phyloP scores from a whole-genome alignment of 768 basidiomycete species.

The Ramaria sp. region DNA sequence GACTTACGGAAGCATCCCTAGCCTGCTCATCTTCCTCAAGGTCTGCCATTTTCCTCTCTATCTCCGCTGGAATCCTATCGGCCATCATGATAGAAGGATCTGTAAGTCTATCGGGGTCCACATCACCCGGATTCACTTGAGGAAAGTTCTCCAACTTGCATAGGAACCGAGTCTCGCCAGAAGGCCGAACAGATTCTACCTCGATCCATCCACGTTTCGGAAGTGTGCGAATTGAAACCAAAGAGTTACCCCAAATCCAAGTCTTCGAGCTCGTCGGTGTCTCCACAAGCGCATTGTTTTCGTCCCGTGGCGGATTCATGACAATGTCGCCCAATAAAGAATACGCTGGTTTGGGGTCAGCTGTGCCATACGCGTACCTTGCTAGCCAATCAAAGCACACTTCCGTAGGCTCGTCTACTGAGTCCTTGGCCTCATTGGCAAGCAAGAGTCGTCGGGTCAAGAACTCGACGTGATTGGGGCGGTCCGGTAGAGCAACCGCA shows the following conservation, averaged over 20 bases:
- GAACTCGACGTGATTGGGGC: constrained; percentile 72
- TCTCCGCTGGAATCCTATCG: constrained; percentile 40
- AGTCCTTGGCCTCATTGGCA: constrained; percentile 65
- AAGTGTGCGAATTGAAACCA: constrained; percentile 73
- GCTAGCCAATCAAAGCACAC: constrained; percentile 98
- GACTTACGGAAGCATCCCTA: constrained; percentile 5
- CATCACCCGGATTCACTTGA: constrained; percentile 73
- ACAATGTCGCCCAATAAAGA: constrained; percentile 74
- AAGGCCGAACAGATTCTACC: constrained; percentile 73
- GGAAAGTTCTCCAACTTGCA: constrained; percentile 86
- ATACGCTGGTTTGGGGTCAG: constrained; percentile 79
- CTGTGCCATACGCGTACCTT: constrained; percentile 87
- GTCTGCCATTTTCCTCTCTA: constrained; percentile 14
- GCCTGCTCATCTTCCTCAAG: constrained; percentile 14
- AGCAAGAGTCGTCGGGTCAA: constrained; percentile 80
- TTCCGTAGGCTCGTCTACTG: constrained; percentile 82
- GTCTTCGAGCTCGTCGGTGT: constrained; percentile 48
- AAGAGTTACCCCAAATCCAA: constrained; percentile 78
- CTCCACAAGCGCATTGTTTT: constrained; percentile 22
- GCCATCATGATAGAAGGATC: constrained; percentile 64
- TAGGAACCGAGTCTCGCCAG: constrained; percentile 77
- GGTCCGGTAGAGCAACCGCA: constrained; percentile 70
- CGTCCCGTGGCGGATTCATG: constrained; percentile 38
- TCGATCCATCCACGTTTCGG: constrained; percentile 80
- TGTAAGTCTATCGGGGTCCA: constrained; percentile 67